Evolutionary conservation across 306 rosid species (phyloP).

Genomic region (Sicyos edulis): DNA sequence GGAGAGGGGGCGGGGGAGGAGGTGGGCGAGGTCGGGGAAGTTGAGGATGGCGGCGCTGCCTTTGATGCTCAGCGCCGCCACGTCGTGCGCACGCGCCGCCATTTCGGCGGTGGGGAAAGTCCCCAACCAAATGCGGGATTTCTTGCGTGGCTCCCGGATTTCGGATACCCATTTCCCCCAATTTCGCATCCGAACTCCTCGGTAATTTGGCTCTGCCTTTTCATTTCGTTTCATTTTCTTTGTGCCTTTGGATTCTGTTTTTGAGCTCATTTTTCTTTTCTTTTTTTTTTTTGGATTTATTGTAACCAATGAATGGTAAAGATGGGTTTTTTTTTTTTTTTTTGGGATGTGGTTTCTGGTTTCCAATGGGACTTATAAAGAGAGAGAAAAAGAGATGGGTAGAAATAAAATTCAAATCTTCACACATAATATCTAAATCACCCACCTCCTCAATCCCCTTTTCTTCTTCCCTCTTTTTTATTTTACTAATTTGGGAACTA

Average conservation of each 20-base stretch:
- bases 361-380: too few relatives aligned
- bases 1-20: slow-evolving; percentile 74
- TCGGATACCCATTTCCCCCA: slow-evolving; percentile 99
- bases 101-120: slow-evolving; percentile 81
- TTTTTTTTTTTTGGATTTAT: too few relatives aligned
- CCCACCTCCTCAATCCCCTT: too few relatives aligned
- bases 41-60: slow-evolving; percentile 79
- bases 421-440: too few relatives aligned
- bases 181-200: slow-evolving; percentile 84
- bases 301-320: too few relatives aligned
- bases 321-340: too few relatives aligned
- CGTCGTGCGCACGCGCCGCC: slow-evolving; percentile 98
- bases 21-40: slow-evolving; percentile 60
- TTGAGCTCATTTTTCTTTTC: neutral
- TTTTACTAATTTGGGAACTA: too few relatives aligned
- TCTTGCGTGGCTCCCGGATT: slow-evolving; percentile 89
- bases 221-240: neutral
- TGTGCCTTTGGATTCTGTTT: neutral
- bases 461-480: too few relatives aligned
- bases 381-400: too few relatives aligned
- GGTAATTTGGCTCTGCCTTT: slow-evolving; percentile 24
- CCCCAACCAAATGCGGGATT: slow-evolving; percentile 96
- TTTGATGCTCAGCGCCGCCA: slow-evolving; percentile 84
- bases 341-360: too few relatives aligned
- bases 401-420: too few relatives aligned